phyloP scores from a whole-genome alignment of 2,329 filamentous ascomycete species.

The Diaporthe citriasiana region DNA sequence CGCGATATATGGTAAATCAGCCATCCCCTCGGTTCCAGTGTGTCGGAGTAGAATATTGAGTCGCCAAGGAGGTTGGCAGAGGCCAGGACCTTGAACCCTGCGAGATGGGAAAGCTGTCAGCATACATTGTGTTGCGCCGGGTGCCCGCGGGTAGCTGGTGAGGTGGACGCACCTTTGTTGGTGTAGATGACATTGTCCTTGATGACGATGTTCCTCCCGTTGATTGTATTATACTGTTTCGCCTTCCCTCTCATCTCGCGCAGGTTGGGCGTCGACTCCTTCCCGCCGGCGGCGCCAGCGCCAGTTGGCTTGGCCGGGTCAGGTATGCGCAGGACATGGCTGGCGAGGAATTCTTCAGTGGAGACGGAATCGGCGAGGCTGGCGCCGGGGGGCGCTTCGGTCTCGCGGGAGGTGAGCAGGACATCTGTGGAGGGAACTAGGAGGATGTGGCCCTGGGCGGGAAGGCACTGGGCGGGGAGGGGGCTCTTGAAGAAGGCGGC shows the following conservation, averaged over 20 bases:
- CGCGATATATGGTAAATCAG: conserved; percentile 95
- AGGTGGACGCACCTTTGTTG: conserved; percentile 82
- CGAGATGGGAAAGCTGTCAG: conserved; percentile 37
- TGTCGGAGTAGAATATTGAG: conserved; percentile 88
- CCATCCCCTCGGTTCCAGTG: conserved; percentile 93
- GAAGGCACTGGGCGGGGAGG: conserved; percentile 90
- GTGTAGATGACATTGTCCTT: conserved; percentile 95
- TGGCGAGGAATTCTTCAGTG: conserved; percentile 94
- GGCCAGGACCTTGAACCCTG: conserved; percentile 91
- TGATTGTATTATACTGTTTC: conserved; percentile 92
- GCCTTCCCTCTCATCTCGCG: conserved; percentile 93
- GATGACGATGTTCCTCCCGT: conserved; percentile 92
- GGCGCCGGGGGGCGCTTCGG: conserved; percentile 77
- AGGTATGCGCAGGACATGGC: conserved; percentile 93
- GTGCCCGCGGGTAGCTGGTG: background rate
- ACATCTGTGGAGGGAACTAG: conserved; percentile 95
- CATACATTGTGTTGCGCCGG: background rate
- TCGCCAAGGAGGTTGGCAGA: conserved; percentile 91
- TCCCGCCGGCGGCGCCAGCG: conserved; percentile 60
- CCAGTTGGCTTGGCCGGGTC: conserved; percentile 59
- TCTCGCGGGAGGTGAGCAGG: conserved; percentile 88
- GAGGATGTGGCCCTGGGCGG: conserved; percentile 91
- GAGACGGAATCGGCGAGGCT: conserved; percentile 84
- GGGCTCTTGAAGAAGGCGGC: conserved; percentile 99
- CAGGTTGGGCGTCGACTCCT: conserved; percentile 73